Base-by-base conservation (phyloP, 306 rosid genomes). In the Luffa acutangula region DNA sequence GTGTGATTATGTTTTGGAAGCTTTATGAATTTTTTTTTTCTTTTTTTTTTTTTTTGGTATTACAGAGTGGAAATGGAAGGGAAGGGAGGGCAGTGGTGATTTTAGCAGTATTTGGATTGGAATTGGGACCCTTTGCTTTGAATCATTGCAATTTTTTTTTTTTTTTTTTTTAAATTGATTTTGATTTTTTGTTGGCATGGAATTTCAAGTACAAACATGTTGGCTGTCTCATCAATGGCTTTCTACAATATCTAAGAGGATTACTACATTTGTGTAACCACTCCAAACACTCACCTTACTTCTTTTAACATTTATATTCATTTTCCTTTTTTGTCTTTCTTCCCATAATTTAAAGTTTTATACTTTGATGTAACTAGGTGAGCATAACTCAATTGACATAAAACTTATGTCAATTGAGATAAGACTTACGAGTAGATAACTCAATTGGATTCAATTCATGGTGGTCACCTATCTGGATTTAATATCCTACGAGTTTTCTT, bases 1-100 rank as follows among this genome's bases (percentile, higher is more conserved):
- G 42, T 72, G 78, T 51, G 78, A 74, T 74, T 31, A 74, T 33
- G 62, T 74, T 74, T 72, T 74, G 78, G 78, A 74, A 51, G 77
- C 58, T 46, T 45, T 48, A 72, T 25, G 54, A 10, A 14, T 65
- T 13, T 33, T 65, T 59, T 13, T 49, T 49, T 12, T 49, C 12
- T 12, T 13, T 49, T 37, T 37, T 37, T 4, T 37, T 51, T 51
- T 36, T 14, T 0, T 67, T 17, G 37, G 45, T 58, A 48, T 72
- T 21, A 72, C 58, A 74, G 78, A 51, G 78, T 46, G 59, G 31
- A 74, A 45, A 36, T 64, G 71, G 46, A 15, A 51, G 15, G 31
- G 54, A 45, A 6, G 46, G 15, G 34, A 45, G 57, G 41, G 4
- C 48, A 65, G 21, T 37, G 20, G 11, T 34, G 41, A 70, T 49